Conservation (phyloP, 2,329 filamentous ascomycete genomes). For the Aspergillus terreus region DNA sequence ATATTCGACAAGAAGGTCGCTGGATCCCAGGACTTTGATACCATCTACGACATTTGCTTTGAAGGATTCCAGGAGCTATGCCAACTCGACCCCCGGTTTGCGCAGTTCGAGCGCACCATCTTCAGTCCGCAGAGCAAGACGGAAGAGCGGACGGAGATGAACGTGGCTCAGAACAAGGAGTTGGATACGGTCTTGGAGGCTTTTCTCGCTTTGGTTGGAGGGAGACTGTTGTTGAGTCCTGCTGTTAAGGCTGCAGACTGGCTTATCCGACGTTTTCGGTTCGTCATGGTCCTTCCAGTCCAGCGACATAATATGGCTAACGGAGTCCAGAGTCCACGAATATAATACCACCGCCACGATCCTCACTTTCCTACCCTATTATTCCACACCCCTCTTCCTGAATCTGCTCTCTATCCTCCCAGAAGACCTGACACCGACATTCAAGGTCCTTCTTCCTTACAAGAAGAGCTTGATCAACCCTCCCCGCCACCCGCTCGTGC, state of each 20-base stretch:
- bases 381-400: slow-evolving; percentile 78
- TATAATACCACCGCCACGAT: slow-evolving; percentile 77
- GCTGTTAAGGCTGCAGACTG: slow-evolving; percentile 91
- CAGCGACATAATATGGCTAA: slow-evolving; percentile 12
- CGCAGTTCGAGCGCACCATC: slow-evolving; percentile 68
- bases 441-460: slow-evolving; percentile 84
- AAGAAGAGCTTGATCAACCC: slow-evolving; percentile 71
- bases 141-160: slow-evolving; percentile 84
- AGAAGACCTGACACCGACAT: slow-evolving; percentile 64
- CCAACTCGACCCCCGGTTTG: slow-evolving; percentile 75
- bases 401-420: slow-evolving; percentile 86
- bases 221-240: slow-evolving; percentile 75
- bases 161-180: slow-evolving; percentile 72
- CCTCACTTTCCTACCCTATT: slow-evolving; percentile 87
- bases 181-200: slow-evolving; percentile 73
- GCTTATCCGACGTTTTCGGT: slow-evolving; percentile 89
- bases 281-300: slow-evolving; percentile 22
- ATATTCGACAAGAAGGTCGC: slow-evolving; percentile 87
- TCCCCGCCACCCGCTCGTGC: slow-evolving; percentile 76
- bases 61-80: slow-evolving; percentile 92
- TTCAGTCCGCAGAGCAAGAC: slow-evolving; percentile 93
- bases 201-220: slow-evolving; percentile 77
- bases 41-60: slow-evolving; percentile 78
- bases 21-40: slow-evolving; percentile 83
- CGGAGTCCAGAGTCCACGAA: slow-evolving; percentile 69